Evolutionary conservation across 2,329 filamentous ascomycete species (phyloP).

Genomic region (Chalara sp.): DNA sequence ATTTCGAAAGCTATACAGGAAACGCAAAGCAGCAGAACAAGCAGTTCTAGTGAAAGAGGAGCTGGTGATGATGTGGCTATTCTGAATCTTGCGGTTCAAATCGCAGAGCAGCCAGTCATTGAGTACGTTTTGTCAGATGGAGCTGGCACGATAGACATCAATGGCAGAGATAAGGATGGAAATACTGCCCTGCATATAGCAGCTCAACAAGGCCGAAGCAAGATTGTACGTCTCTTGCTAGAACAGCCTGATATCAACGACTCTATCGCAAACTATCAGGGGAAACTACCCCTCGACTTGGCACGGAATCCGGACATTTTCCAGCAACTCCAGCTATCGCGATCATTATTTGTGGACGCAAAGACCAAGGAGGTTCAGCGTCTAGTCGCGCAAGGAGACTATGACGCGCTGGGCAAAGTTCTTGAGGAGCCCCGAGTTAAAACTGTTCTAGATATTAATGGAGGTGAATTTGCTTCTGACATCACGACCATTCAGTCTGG

Average conservation of each 20-base stretch:
- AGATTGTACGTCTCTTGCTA: slow-evolving; percentile 76
- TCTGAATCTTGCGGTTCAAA: slow-evolving; percentile 90
- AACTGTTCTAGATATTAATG: slow-evolving; percentile 86
- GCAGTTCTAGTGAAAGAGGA: slow-evolving; percentile 31
- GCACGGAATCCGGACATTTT: slow-evolving; percentile 92
- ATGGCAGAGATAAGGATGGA: slow-evolving; percentile 84
- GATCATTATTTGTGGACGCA: slow-evolving; percentile 81
- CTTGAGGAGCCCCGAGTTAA: slow-evolving; percentile 81
- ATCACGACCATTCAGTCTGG: slow-evolving; percentile 69
- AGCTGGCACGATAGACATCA: slow-evolving; percentile 65
- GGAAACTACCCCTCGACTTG: slow-evolving; percentile 79
- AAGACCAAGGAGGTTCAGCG: slow-evolving; percentile 81
- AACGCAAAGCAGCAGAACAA: slow-evolving; percentile 36
- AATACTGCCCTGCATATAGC: slow-evolving; percentile 91
- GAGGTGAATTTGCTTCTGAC: slow-evolving; percentile 80
- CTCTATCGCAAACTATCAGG: slow-evolving; percentile 74
- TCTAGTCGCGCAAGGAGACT: slow-evolving; percentile 65
- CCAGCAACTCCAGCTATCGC: slow-evolving; percentile 83
- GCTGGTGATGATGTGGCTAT: slow-evolving; percentile 72
- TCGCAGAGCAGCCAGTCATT: slow-evolving; percentile 84
- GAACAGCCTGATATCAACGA: slow-evolving; percentile 84
- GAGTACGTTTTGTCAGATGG: slow-evolving; percentile 87
- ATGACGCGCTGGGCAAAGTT: slow-evolving; percentile 70
- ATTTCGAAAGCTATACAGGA: slow-evolving; percentile 83
- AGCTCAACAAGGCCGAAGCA: slow-evolving; percentile 70